phyloP scores from a whole-genome alignment of 306 rosid species.

The Elaeagnus macrophylla region DNA sequence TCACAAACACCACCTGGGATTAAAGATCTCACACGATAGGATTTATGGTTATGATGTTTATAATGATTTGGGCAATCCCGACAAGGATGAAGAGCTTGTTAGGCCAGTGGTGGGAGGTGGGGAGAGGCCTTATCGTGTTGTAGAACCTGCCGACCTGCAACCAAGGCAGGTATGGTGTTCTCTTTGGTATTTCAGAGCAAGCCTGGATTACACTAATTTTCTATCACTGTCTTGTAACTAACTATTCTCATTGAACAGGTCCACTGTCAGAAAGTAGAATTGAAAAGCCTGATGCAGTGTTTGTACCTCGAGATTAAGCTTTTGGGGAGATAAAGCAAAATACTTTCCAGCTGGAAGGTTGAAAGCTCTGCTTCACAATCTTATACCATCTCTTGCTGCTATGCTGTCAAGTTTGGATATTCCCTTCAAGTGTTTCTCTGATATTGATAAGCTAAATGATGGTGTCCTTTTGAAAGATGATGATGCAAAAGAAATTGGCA shows the following conservation, averaged over 20 bases:
- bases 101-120: slow-evolving; percentile 57
- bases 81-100: slow-evolving; percentile 53
- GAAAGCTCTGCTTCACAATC: slow-evolving; percentile 89
- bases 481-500: slow-evolving; percentile 23
- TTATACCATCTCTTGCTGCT: slow-evolving; percentile 70
- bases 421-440: slow-evolving; percentile 75
- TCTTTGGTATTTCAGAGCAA: not conserved
- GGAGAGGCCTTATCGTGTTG: slow-evolving; percentile 84
- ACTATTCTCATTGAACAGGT: slow-evolving; percentile 40
- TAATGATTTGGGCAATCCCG: slow-evolving; percentile 90
- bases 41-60: slow-evolving; percentile 74
- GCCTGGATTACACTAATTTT: not conserved
- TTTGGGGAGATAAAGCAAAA: slow-evolving; percentile 83
- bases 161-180: slow-evolving; percentile 36
- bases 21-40: slow-evolving; percentile 73
- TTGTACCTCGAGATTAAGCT: slow-evolving; percentile 89
- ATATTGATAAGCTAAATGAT: slow-evolving; percentile 71
- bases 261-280: slow-evolving; percentile 63
- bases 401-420: slow-evolving; percentile 69
- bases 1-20: slow-evolving; percentile 79
- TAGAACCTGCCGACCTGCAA: slow-evolving; percentile 70
- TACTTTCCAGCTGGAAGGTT: slow-evolving; percentile 75
- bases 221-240: slow-evolving; percentile 6
- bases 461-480: slow-evolving; percentile 64
- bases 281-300: slow-evolving; percentile 93